Base-by-base conservation (phyloP, 257 asterid species). In the Penstemon eatonii region DNA sequence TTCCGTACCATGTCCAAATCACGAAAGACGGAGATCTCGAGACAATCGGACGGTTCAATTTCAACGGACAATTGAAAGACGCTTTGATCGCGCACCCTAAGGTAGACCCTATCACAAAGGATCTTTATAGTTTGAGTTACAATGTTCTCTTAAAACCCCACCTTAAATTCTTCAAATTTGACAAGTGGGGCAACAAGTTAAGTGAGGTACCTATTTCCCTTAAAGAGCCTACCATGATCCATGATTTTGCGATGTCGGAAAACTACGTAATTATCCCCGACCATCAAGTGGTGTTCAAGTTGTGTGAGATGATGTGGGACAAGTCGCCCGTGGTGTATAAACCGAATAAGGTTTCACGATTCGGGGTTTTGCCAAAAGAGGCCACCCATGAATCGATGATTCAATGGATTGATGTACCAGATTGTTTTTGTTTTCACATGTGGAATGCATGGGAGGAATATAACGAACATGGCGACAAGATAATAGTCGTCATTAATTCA, bases 401-500 rank as follows among this genome's bases (percentile, higher is more conserved):
- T 2, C 70, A 66, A 19, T 83, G 91, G 91, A 69, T 87, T 4
- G 84, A 87, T 1, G 89, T 80, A 3, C 88, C 89, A 0, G 61
- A 71, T 38, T 85, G 83, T 69, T 87, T 87, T 52, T 76, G 84
- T 55, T 83, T 79, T 63, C 95, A 87, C 12, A 66, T 85, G 45
- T 81, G 89, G 91, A 87, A 87, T 54, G 83, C 91, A 9, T 87
- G 91, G 87, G 95, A 85, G 55, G 95, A 85, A 42, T 3, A n/a
- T 10, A 71, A 68, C 4, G 85, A 74, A 8, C 3, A 43, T 0
- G 82, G 77, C 0, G 76, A 81, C 0, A 65, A 19, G 15, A 66
- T 56, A 6, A 64, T 87, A 1, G 71, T 79, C 3, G 78, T 85
- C 7, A 74, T 83, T 5, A 81, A 72, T 3, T 78, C 95, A 3